phyloP scores from a whole-genome alignment of 1,284 basidiomycete genomes.

The Ceratobasidium sp. region DNA sequence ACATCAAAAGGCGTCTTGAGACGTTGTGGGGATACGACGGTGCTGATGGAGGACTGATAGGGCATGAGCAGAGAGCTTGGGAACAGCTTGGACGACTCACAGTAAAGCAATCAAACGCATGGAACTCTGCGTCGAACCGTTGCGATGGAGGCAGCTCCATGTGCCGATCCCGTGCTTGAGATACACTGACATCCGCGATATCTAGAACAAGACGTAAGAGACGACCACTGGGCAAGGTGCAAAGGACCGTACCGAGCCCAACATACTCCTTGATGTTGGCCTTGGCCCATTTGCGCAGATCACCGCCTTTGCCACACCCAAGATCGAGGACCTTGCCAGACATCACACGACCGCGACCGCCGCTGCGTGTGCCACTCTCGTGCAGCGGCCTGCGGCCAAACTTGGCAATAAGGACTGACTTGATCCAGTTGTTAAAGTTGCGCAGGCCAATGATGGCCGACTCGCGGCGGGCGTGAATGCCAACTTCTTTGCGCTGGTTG shows the following conservation, averaged over 20 bases:
- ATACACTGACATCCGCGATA: slow-evolving; percentile 88
- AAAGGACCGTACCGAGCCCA: slow-evolving; percentile 70
- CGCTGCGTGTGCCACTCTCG: slow-evolving; percentile 54
- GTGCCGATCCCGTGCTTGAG: slow-evolving; percentile 84
- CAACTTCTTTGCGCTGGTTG: slow-evolving; percentile 92
- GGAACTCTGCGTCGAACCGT: slow-evolving; percentile 84
- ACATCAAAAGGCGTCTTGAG: slow-evolving; percentile 81
- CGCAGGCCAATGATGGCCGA: slow-evolving; percentile 97
- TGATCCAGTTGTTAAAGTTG: slow-evolving; percentile 99
- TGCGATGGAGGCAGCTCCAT: slow-evolving; percentile 53
- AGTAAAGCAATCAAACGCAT: slow-evolving; percentile 88
- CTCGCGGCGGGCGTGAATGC: slow-evolving; percentile 82
- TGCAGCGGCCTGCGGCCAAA: slow-evolving; percentile 70
- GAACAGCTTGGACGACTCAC: slow-evolving; percentile 53
- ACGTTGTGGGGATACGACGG: slow-evolving; percentile 72
- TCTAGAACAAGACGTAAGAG: slow-evolving; percentile 62
- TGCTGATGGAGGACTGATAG: slow-evolving; percentile 69
- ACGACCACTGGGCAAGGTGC: slow-evolving; percentile 52
- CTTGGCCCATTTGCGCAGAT: slow-evolving; percentile 95
- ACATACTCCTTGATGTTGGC: slow-evolving; percentile 84
- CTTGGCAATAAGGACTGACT: slow-evolving; percentile 91
- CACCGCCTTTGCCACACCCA: slow-evolving; percentile 98
- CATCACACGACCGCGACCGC: slow-evolving; percentile 53
- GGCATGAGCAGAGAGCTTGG: background rate
- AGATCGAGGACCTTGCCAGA: slow-evolving; percentile 89